phyloP scores from a whole-genome alignment of 2,329 filamentous ascomycete species.

The Botryosphaeria agaves region DNA sequence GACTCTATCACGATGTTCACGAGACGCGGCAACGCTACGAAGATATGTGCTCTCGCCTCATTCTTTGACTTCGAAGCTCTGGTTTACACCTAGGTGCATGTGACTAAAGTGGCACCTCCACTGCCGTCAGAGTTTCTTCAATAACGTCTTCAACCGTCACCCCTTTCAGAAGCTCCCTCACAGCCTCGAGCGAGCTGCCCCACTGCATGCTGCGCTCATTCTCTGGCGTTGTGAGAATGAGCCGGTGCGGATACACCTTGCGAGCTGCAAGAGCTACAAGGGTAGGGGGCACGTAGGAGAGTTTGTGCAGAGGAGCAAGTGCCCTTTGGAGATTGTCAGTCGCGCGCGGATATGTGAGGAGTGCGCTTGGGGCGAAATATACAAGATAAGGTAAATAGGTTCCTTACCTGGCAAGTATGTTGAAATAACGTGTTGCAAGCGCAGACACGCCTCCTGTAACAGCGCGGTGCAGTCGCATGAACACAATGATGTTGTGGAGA shows the following conservation, averaged over 20 bases:
- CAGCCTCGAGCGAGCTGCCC: slow-evolving; percentile 60
- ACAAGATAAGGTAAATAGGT: not conserved
- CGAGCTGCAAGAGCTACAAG: slow-evolving; percentile 65
- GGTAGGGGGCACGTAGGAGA: slow-evolving; percentile 69
- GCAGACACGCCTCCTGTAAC: slow-evolving; percentile 65
- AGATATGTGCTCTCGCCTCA: too few relatives aligned
- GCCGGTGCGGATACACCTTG: slow-evolving; percentile 78
- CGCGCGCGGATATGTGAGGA: not conserved
- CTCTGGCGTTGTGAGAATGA: slow-evolving; percentile 49
- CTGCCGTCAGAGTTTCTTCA: slow-evolving; percentile 37
- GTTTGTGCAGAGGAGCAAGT: slow-evolving; percentile 64
- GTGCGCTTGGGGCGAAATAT: not conserved
- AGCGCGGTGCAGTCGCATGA: slow-evolving; percentile 74
- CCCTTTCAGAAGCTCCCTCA: slow-evolving; percentile 47
- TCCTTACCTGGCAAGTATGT: slow-evolving; percentile 41
- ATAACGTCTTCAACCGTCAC: slow-evolving; percentile 38
- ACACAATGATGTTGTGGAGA: slow-evolving; percentile 72
- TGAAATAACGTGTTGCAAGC: slow-evolving; percentile 60
- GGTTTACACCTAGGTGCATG: too few relatives aligned
- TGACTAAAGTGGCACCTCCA: slow-evolving; percentile 41
- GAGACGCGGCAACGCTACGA: too few relatives aligned
- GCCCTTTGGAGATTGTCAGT: slow-evolving; percentile 30
- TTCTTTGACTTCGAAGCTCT: too few relatives aligned
- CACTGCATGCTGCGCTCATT: slow-evolving; percentile 84
- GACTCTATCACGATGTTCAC: too few relatives aligned